Evolutionary conservation across 305 asterid genomes (phyloP), one percentile per base, ranked within the genome.

Genomic region (Solanum hybrid): DNA sequence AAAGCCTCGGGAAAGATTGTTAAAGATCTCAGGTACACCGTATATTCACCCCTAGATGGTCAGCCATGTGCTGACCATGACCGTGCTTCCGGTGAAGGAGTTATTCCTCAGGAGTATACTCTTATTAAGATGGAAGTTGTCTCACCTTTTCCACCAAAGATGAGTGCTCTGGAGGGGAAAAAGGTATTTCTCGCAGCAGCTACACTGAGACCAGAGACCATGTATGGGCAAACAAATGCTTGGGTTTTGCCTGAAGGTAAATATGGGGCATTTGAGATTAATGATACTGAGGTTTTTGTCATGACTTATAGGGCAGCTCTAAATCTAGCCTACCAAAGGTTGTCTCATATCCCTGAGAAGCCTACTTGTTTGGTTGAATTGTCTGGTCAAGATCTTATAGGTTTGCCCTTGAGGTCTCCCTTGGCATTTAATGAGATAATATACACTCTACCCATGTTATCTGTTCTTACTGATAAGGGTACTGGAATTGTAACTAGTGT

Each of bases 31-130:
- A 93, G 99, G 89, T 94, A 95, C 88, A 89, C 99, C 22, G 72
- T 96, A 76, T 97, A 93, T 91, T 96, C 99, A 36, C 99, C 98
- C 22, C 90, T 94, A 89, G 99, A 97, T 89, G 98, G 99, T 32
- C 99, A 97, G 90, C 99, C 99, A 2, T 97, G 99, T 86, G 99
- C 99, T 1, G 99, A 97, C 92, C 99, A 97, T 75, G 99, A 97
- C 90, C 95, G 98, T 32, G 96, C 99, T 78, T 96, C 99, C 0
- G 99, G 99, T 24, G 99, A 97, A 94, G 99, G 99, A 88, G 99
- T 97, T 88, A 93, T 92, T 88, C 99, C 99, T 0, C 99, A 97
- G 92, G 99, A 97, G 92, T 97, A 97, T 81, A 96, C 95, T 42
- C 98, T 97, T 80, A 94, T 97, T 85, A 97, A 97, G 91, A 96